A percentile compares a stretch with the other conserved stretches of the same genome.
Conservation (phyloP, 495 filamentous ascomycete species). For the Achaetomiella virescens region DNA sequence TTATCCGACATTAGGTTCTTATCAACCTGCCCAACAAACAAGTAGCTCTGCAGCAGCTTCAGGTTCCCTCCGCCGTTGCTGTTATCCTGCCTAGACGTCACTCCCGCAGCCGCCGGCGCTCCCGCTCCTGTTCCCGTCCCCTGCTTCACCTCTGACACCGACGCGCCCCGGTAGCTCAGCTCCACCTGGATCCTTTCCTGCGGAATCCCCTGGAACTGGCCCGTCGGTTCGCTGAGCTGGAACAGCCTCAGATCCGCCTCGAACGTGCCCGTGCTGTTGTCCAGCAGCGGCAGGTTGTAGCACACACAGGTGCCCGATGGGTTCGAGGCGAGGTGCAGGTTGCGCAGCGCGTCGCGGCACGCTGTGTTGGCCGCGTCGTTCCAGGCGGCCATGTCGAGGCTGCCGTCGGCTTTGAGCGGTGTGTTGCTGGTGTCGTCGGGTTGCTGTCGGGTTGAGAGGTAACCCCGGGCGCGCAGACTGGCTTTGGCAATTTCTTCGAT, state of each 20-base stretch:
- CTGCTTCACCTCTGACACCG: conserved; percentile 40
- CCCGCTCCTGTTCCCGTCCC: conserved; percentile 17
- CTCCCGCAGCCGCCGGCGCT: neutral
- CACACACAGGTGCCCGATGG: conserved; percentile 70
- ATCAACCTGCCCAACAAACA: conserved; percentile 51
- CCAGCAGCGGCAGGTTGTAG: conserved; percentile 63
- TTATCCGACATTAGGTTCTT: conserved; percentile 32
- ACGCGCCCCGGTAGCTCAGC: conserved; percentile 55
- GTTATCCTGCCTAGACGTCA: conserved; percentile 11
- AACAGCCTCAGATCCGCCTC: conserved; percentile 66
- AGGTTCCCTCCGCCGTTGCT: conserved; percentile 14
- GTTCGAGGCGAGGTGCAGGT: conserved; percentile 50
- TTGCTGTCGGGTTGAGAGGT: conserved; percentile 19
- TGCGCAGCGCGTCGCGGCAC: conserved; percentile 43
- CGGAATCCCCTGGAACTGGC: conserved; percentile 51
- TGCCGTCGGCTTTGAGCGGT: conserved; percentile 27
- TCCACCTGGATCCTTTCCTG: conserved; percentile 51
- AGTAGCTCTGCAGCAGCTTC: conserved; percentile 44
- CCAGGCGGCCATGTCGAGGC: conserved; percentile 44
- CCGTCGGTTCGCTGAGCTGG: conserved; percentile 50
- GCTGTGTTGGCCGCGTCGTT: conserved; percentile 46
- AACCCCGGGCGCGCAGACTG: conserved; percentile 15
- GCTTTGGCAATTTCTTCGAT: conserved; percentile 25
- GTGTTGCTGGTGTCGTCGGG: conserved; percentile 11
- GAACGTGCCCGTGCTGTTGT: conserved; percentile 59